Evolutionary conservation across 345 rosid genomes (phyloP), one percentile per base, ranked within the genome.

Genomic region (Salix suchowensis): DNA sequence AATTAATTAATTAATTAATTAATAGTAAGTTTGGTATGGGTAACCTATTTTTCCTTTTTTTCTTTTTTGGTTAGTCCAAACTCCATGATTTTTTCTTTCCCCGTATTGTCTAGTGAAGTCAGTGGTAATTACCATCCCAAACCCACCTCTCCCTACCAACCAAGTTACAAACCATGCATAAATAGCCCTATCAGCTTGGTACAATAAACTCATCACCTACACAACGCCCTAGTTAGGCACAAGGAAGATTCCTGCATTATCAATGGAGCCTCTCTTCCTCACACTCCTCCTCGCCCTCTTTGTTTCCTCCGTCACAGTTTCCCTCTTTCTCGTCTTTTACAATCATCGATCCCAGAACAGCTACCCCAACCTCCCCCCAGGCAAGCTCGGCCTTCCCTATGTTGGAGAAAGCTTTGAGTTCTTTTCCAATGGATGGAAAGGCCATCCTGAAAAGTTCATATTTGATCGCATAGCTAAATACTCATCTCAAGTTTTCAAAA

Each of bases 391-490:
- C 23, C 42, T 79, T 10, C 88, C 86, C 3, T 52, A 72, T 39
- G 21, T 87, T 0, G 90, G 88, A 9, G 88, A 87, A 72, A 83
- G 77, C 68, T 70, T 85, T 0, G 80, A 83, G 26, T 87, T 85
- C 62, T 70, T 85, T 21, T 69, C 74, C 21, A 69, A 79, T 0
- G 88, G 90, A 10, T 67, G 83, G 76, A 71, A 76, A 39, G 88
- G 90, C 42, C 82, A 62, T 42, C 82, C 85, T 2, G 87, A 84
- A 34, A 85, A 78, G 46, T 85, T 87, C 76, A 76, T 84, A 9
- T 76, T 73, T 8, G 86, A 77, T 48, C 76, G 90, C 16, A 79
- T 82, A 46, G 32, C 36, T 60, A 76, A 65, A 16, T 82, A 67
- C 74, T 82, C 11, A 16, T 50, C 58, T 50, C 21, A 50, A 1